Conservation (phyloP, 768 basidiomycete species). For the Sporobolomyces pararoseus region DNA sequence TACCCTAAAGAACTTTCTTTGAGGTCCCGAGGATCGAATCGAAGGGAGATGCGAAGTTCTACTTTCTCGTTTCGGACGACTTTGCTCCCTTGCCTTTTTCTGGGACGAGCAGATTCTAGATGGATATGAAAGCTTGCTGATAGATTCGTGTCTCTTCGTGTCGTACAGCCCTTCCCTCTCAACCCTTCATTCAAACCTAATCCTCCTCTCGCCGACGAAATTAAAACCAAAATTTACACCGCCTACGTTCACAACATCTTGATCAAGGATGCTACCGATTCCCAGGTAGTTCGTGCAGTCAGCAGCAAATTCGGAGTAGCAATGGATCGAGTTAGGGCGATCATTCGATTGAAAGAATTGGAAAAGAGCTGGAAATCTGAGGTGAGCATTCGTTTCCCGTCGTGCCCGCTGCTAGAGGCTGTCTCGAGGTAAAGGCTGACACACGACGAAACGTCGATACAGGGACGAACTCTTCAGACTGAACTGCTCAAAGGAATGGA, state of each 20-base stretch:
- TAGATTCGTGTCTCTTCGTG: not conserved
- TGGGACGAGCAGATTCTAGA: no score
- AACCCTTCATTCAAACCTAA: constrained; percentile 81
- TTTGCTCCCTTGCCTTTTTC: no score
- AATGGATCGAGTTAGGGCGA: constrained; percentile 75
- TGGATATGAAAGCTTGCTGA: no score
- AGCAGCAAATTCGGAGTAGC: constrained; percentile 59
- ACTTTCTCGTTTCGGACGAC: no score
- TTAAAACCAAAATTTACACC: constrained; percentile 60
- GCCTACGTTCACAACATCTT: constrained; percentile 60
- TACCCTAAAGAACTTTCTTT: not conserved
- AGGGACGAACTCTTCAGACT: constrained; percentile 69
- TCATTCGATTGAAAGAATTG: constrained; percentile 73
- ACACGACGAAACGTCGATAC: no score
- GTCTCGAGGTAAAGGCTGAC: constrained; percentile 62
- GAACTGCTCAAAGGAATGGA: constrained; percentile 83
- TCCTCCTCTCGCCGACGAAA: constrained; percentile 64
- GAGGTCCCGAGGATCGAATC: not conserved
- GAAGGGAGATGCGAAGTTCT: no score
- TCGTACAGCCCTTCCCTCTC: constrained; percentile 72
- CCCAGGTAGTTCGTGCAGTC: constrained; percentile 35
- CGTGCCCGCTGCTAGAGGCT: constrained; percentile 1
- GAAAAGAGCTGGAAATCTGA: constrained; percentile 62
- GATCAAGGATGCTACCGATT: constrained; percentile 45
- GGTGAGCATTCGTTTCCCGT: constrained; percentile 47